phyloP scores from a whole-genome alignment of 2,329 filamentous ascomycete genomes.

The Calonectria naviculata region DNA sequence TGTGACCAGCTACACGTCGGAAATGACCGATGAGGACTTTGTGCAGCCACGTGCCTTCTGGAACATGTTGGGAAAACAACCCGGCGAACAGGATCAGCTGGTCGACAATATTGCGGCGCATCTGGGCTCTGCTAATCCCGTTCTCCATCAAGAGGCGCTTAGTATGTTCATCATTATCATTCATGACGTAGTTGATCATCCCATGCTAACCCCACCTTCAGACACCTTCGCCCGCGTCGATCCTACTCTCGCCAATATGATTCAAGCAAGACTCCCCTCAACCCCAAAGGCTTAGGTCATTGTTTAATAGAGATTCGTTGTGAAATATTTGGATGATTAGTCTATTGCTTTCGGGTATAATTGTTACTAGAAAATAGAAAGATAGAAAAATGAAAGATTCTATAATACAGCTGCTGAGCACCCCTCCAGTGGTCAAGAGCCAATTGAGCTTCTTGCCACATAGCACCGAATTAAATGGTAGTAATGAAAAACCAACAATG shows the following conservation, averaged over 20 bases:
- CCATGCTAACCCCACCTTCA: not conserved
- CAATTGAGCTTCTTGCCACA: too few relatives aligned
- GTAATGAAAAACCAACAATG: too few relatives aligned
- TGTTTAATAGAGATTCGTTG: too few relatives aligned
- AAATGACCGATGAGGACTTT: slow-evolving; percentile 13
- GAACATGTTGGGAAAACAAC: slow-evolving; percentile 6
- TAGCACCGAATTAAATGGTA: too few relatives aligned
- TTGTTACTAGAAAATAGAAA: not conserved
- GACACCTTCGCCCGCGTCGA: slow-evolving; percentile 7
- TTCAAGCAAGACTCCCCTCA: not conserved
- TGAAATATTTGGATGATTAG: not conserved
- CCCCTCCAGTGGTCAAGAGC: not conserved
- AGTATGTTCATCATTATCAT: not conserved
- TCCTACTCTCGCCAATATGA: not conserved
- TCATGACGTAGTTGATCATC: rapidly evolving
- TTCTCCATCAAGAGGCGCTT: not conserved
- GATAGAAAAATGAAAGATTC: not conserved
- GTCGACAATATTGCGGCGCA: not conserved
- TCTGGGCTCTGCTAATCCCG: not conserved
- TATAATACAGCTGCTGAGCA: not conserved
- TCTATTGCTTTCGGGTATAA: not conserved
- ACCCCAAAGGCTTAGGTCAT: not conserved
- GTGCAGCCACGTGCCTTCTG: slow-evolving; percentile 14
- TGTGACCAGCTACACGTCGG: slow-evolving; percentile 60
- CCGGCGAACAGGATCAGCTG: slow-evolving; percentile 6